These are phyloP conservation scores for Bruguiera gymnorhiza DNA, from an alignment of 345 rosid species.

Conservation along the genomic window DNA sequence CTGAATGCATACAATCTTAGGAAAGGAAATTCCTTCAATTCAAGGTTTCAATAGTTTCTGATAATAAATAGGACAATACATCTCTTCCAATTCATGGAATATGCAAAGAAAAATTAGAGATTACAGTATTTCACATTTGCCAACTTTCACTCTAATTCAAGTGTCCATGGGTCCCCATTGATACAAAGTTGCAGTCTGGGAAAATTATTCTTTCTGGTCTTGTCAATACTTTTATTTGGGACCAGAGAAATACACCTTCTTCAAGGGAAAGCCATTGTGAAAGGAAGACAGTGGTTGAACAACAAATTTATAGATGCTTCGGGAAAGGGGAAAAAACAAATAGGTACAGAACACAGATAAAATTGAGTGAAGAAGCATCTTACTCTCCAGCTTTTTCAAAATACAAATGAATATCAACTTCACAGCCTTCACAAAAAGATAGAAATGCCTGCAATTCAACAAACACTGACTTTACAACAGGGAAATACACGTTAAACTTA, in stretches of 20 bases:
- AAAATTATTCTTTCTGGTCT: neutral
- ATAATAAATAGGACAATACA: neutral
- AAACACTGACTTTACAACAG: neutral
- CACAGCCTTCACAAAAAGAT: slow-evolving; percentile 85
- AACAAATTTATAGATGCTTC: slow-evolving; percentile 5
- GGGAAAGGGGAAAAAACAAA: slow-evolving; percentile 8
- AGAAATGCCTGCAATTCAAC: slow-evolving; percentile 68
- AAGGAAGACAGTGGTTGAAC: neutral
- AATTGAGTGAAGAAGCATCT: slow-evolving; percentile 28
- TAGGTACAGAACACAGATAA: neutral
- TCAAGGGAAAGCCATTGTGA: no score
- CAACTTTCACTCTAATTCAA: no score
- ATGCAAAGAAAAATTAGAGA: no score
- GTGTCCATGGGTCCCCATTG: no score
- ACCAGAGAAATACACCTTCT: neutral
- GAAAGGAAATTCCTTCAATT: slow-evolving; percentile 2
- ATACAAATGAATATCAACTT: slow-evolving; percentile 75
- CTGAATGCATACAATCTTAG: neutral
- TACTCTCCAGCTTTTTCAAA: slow-evolving; percentile 94
- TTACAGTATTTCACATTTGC: no score
- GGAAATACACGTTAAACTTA: neutral
- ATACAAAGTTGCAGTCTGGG: neutral
- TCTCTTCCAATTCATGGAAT: neutral
- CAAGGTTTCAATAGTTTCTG: neutral
- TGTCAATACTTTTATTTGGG: neutral